Evolutionary conservation across 1,139 yeast genomes (phyloP).

Genomic region (Pichia sp.): DNA sequence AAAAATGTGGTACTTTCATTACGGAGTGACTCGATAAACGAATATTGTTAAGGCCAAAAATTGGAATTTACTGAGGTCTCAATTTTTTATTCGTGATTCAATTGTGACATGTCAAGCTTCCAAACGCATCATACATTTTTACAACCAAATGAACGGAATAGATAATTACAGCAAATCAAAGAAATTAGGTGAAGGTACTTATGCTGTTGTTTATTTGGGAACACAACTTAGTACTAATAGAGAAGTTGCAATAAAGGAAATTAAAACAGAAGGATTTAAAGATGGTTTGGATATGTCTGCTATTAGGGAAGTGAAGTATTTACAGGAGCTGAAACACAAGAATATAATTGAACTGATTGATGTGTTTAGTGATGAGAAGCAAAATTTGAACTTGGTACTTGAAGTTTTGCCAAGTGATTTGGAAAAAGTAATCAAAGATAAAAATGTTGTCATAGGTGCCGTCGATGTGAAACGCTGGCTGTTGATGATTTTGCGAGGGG

Average conservation of each 20-base stretch:
- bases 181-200: conserved; percentile 98
- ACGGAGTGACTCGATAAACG: too few relatives aligned
- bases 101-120: background rate
- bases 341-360: conserved; percentile 85
- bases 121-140: too few relatives aligned
- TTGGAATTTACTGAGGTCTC: too few relatives aligned
- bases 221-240: conserved; percentile 49
- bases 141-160: conserved; percentile 6
- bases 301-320: conserved; percentile 84
- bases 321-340: conserved; percentile 76
- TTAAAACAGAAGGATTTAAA: conserved; percentile 88
- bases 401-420: conserved; percentile 90
- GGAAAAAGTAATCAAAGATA: conserved; percentile 83
- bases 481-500: conserved; percentile 86
- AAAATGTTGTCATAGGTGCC: conserved; percentile 65
- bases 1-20: too few relatives aligned
- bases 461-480: conserved; percentile 93
- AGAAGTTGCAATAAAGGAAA: conserved; percentile 86
- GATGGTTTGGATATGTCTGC: conserved; percentile 99
- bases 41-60: too few relatives aligned
- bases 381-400: conserved; percentile 72
- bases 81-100: too few relatives aligned
- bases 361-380: conserved; percentile 62
- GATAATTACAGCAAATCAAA: conserved; percentile 40
- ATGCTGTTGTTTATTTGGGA: conserved; percentile 93